Base-by-base conservation (phyloP, 164 flowering plant genomes). In the Magnolia kwangsiensis region DNA sequence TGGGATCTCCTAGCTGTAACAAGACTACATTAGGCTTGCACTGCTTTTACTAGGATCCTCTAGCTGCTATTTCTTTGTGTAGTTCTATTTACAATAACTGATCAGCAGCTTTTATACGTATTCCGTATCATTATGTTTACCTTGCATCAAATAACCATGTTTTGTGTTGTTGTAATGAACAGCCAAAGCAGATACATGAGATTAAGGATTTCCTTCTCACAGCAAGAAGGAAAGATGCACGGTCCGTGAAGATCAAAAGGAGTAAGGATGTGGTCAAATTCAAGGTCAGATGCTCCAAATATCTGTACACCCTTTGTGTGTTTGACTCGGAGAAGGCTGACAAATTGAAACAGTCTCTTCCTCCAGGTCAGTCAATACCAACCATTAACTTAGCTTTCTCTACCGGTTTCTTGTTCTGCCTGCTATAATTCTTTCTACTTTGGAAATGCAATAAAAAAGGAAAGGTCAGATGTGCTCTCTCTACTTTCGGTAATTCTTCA, bases 271-370 rank as follows among this genome's bases (percentile, higher is more conserved):
- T 84, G n/a, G 92, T 90, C 45, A 91, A 91, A 87, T 91, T 91
- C 84, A 91, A 91, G 88, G 96, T 90, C 51, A 87, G 95, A 23
- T 90, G 94, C 85, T 89, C 94, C 75, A 88, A 85, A 84, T 91
- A 90, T 82, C 87, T 90, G 20, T 91, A 90, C 89, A 91, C 95
- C 0, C 84, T 89, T 1, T 89, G 95, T 59, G 91, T 91, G 61
- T 85, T 87, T 74, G 95, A 91, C 78, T 50, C 87, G 0, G 93
- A 91, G 85, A 91, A 90, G 82, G 93, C 95, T 55, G 90, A 90
- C 74, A 91, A 91, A 86, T 79, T 91, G 91, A 91, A 91, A 88
- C 95, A 90, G 68, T 91, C 95, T n/a, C 95, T 91, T 82, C 95
- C 93, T 19, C 95, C 93, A 84, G 91, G 93, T 90, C 61, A 65